Percentiles rank a stretch among this genome's conserved stretches.
phyloP scores from a whole-genome alignment of 2,329 filamentous ascomycete species.

The Aureobasidium mangrovei region DNA sequence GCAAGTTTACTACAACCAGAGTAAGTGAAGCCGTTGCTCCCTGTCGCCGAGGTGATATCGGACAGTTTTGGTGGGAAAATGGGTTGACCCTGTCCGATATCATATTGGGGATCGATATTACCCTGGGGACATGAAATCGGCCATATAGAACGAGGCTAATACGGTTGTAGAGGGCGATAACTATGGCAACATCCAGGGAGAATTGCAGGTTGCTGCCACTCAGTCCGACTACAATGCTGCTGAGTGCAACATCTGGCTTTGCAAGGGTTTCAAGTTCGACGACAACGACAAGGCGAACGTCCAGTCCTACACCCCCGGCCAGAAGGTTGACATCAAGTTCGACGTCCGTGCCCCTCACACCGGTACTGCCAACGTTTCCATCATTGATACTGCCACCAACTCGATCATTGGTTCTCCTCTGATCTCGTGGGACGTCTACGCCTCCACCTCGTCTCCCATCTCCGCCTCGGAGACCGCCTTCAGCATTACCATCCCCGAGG shows the following conservation, averaged over 20 bases:
- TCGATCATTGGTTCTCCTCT: constrained; percentile 44
- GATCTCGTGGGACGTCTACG: constrained; percentile 49
- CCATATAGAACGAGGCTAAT: too few relatives aligned
- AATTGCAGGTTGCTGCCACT: constrained; percentile 40
- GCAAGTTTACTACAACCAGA: constrained; percentile 46
- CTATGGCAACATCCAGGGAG: constrained; percentile 50
- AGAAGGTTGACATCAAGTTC: constrained; percentile 38
- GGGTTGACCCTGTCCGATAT: too few relatives aligned
- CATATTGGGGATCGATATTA: too few relatives aligned
- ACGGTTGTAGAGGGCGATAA: constrained; percentile 34
- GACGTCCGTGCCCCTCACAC: constrained; percentile 46
- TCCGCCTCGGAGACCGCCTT: constrained; percentile 41
- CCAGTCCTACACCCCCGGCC: constrained; percentile 43
- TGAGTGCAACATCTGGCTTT: constrained; percentile 45
- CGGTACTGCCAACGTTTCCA: constrained; percentile 49
- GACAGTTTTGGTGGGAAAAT: too few relatives aligned
- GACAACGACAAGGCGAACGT: constrained; percentile 46
- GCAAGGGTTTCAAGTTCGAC: constrained; percentile 50
- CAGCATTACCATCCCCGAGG: constrained; percentile 45
- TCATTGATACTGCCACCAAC: constrained; percentile 47
- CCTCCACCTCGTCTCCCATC: constrained; percentile 37
- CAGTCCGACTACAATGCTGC: constrained; percentile 42
- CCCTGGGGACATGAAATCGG: too few relatives aligned
- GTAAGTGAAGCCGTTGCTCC: too few relatives aligned
- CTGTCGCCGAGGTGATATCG: too few relatives aligned